Base-by-base conservation (phyloP, 805 yeast species). In the Candida maris region DNA sequence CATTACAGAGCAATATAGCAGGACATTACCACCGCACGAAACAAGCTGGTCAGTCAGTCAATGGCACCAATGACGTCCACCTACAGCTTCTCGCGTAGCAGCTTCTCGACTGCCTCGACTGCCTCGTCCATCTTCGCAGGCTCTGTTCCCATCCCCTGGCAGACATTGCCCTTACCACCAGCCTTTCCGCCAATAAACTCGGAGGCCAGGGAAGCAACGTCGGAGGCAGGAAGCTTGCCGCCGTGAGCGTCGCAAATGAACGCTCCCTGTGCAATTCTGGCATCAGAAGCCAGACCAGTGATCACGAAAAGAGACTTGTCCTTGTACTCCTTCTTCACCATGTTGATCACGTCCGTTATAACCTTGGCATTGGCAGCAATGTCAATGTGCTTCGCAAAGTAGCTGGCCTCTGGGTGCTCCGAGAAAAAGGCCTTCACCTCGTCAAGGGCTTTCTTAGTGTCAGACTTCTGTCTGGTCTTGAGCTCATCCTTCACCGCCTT, bases 131-230 rank as follows among this genome's bases (percentile, higher is more conserved):
- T 71, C 45, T 84, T 85, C 22, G 65, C 71, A 24, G 80, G 73
- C 45, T 86, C 83, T 51, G 81, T 86, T 52, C 98, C 98, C 80
- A 87, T 84, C 65, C 99, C 99, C 69, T 93, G 98, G 51, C 87
- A 86, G 37, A 89, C 80, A 48, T 87, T 85, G 46, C 96, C 97
- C 67, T 87, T 93, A 63, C 99, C 99, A 67, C 99, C 99, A 40
- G 96, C 94, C 63, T 84, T 87, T 64, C 99, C 99, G 48, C 98
- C 99, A 51, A 93, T 78, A 52, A 71, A 68, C 24, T 68, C 64
- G 30, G 89, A 69, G 29, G 85, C 97, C 38, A 73, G 66, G 35
- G 71, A 64, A 21, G 94, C 94, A 49, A 88, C 72, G 19, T 77
- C 88, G 39, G 81, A 73, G 35, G 94, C 89, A 46, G 81, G 73